A percentile compares a stretch with the other conserved stretches of the same genome.
These are phyloP conservation scores for Arabis hirsuta DNA, from an alignment of 345 rosid genomes.

Conservation along the genomic window DNA sequence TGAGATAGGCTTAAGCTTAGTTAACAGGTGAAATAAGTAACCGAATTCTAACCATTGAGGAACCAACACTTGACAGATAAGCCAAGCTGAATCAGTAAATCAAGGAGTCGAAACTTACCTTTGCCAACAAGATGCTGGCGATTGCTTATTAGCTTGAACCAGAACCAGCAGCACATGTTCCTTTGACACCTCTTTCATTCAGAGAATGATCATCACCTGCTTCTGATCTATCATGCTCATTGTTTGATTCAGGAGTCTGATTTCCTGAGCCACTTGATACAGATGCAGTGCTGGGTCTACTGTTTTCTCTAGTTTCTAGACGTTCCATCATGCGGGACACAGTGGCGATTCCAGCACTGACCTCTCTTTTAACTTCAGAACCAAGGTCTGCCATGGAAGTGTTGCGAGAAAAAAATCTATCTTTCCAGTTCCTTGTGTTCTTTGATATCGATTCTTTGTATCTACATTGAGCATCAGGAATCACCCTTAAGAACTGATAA, in stretches of 20 bases:
- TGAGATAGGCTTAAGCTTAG: too few species aligned
- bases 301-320: slow-evolving; percentile 62
- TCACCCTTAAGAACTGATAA: slow-evolving; percentile 1
- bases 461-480: slow-evolving; percentile 44
- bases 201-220: slow-evolving; percentile 41
- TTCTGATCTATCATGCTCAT: slow-evolving; percentile 41
- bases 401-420: slow-evolving; percentile 82
- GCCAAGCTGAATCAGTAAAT: slow-evolving; percentile 11
- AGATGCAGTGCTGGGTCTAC: slow-evolving; percentile 50
- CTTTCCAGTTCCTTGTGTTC: slow-evolving; percentile 95
- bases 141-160: slow-evolving; percentile 51
- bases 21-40: too few species aligned
- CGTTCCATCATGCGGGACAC: slow-evolving; percentile 89
- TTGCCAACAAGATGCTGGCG: slow-evolving; percentile 33
- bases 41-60: not conserved
- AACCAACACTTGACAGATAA: slow-evolving; percentile 6
- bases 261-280: slow-evolving; percentile 52
- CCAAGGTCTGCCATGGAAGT: slow-evolving; percentile 69
- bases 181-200: slow-evolving; percentile 46
- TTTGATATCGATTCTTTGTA: slow-evolving; percentile 93
- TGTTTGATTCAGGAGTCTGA: slow-evolving; percentile 50
- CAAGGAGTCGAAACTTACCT: slow-evolving; percentile 33
- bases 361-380: slow-evolving; percentile 87
- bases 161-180: slow-evolving; percentile 56
- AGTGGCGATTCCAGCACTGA: slow-evolving; percentile 79